Percentiles rank a stretch among this genome's conserved stretches.
phyloP scores from a whole-genome alignment of 108 stramenopile species.

The Fragilaria radians region DNA sequence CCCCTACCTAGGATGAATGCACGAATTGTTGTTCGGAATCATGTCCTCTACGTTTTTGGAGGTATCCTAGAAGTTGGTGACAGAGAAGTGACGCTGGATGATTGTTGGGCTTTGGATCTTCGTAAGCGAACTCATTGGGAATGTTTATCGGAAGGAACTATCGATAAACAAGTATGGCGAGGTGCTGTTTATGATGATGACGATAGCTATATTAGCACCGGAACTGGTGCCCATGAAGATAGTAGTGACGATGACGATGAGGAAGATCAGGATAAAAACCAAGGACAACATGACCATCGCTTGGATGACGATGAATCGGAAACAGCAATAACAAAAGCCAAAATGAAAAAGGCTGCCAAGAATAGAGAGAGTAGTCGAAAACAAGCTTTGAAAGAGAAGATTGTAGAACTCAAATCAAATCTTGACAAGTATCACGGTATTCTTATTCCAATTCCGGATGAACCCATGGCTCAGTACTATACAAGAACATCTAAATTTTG shows the following conservation, averaged over 20 bases:
- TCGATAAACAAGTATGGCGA: slow-evolving; percentile 87
- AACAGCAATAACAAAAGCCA: slow-evolving; percentile 24
- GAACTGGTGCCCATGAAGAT: slow-evolving; percentile 21
- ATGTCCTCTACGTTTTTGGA: slow-evolving; percentile 62
- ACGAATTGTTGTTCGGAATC: slow-evolving; percentile 33
- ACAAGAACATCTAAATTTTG: slow-evolving; percentile 67
- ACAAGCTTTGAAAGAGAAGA: slow-evolving; percentile 48
- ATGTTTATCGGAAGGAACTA: slow-evolving; percentile 76
- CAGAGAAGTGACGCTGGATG: slow-evolving; percentile 86
- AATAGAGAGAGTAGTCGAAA: slow-evolving; percentile 29
- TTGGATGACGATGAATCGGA: too few relatives aligned
- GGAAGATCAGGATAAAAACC: slow-evolving; percentile 39
- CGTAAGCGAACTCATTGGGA: slow-evolving; percentile 79
- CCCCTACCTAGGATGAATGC: slow-evolving; percentile 83
- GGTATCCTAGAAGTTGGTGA: slow-evolving; percentile 89
- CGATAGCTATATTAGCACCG: slow-evolving; percentile 72
- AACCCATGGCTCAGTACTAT: slow-evolving; percentile 79
- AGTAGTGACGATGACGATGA: slow-evolving; percentile 56
- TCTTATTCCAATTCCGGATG: slow-evolving; percentile 55
- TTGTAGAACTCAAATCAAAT: slow-evolving; percentile 53
- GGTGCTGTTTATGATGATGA: slow-evolving; percentile 72
- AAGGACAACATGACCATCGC: slow-evolving; percentile 32
- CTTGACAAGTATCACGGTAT: slow-evolving; percentile 38
- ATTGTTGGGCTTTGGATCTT: slow-evolving; percentile 81
- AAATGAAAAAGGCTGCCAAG: slow-evolving; percentile 34